Evolutionary conservation across 805 yeast species (phyloP), one percentile per base, ranked within the genome.

Genomic region (Zygosaccharomyces rouxii): DNA sequence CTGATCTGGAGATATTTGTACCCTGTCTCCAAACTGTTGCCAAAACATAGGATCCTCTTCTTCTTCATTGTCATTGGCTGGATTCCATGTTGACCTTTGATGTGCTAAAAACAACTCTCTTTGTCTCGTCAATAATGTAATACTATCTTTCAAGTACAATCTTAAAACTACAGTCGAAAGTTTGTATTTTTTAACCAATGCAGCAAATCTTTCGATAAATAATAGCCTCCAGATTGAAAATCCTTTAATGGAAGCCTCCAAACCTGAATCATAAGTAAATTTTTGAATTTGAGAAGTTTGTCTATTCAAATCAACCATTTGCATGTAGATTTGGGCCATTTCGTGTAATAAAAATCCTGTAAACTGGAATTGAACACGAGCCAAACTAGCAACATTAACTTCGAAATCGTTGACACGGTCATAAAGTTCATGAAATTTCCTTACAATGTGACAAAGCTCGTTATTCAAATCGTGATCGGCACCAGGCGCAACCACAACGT

Each of bases 291-390:
- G 56, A 2, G 54, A 47, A 14, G 63, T 52, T 42, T 60, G 64
- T 33, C 68, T 55, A 39, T 66, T 66, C 35, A 64, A 48, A 22
- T 66, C 69, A 2, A 60, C 55, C 62, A 66, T 60, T 38, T 59
- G 63, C 37, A 59, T 55, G 46, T 62, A 60, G 7, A 62, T 57
- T 37, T 63, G 66, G 4, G 66, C 57, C 70, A 66, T 66, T 48
- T 64, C 68, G 44, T 63, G 67, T 5, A 66, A 47, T 14, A 66
- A 44, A 45, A 64, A 64, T 1, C 70, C 70, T 4, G 69, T 63
- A 46, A 64, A 66, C 47, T 66, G 70, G 38, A 63, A 65, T 47
- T 66, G 69, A 11, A 66, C 62, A 33, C 70, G 52, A n/a, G 67
- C 67, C 42, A 66, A 54, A 47, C 69, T 65, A 16, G 69, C 67